Percentiles rank a stretch among this genome's conserved stretches.
These are phyloP conservation scores for Phlebiopsis gigantea DNA, from an alignment of 768 basidiomycete species.

Conservation along the genomic window DNA sequence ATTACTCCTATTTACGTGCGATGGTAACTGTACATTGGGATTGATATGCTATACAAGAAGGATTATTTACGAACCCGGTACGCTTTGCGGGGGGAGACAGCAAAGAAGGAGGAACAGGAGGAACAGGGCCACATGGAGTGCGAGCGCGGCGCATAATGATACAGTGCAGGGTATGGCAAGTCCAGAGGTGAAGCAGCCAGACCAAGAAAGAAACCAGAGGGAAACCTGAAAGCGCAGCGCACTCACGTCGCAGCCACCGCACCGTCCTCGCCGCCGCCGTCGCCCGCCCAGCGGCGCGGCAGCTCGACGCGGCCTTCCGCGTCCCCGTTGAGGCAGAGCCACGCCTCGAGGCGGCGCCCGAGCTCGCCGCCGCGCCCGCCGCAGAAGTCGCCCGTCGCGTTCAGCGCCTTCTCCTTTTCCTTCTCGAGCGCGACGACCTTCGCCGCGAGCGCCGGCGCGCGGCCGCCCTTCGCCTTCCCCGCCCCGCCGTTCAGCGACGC, in stretches of 20 bases:
- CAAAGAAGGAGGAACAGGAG: background rate
- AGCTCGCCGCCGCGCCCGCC: constrained; percentile 78
- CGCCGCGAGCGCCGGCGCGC: constrained; percentile 12
- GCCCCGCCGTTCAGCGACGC: too few relatives aligned
- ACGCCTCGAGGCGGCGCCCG: constrained; percentile 69
- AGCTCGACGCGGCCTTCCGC: constrained; percentile 23
- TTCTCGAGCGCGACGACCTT: constrained; percentile 48
- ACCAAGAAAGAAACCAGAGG: background rate
- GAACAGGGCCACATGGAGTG: too few relatives aligned
- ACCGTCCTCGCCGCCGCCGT: constrained; percentile 7
- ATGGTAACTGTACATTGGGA: background rate
- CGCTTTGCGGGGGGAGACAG: background rate
- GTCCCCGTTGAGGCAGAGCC: constrained; percentile 39
- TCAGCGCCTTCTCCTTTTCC: constrained; percentile 66
- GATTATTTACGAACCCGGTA: background rate
- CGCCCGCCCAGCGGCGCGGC: constrained; percentile 20
- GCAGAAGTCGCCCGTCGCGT: constrained; percentile 69
- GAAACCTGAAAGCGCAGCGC: background rate
- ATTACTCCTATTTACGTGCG: background rate
- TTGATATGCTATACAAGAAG: background rate
- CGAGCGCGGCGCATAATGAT: background rate
- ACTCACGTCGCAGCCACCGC: background rate
- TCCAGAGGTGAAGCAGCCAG: background rate
- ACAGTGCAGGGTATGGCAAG: background rate
- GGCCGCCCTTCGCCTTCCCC: background rate